Conservation (phyloP, 2,329 filamentous ascomycete species). For the Aspergillus ustus region DNA sequence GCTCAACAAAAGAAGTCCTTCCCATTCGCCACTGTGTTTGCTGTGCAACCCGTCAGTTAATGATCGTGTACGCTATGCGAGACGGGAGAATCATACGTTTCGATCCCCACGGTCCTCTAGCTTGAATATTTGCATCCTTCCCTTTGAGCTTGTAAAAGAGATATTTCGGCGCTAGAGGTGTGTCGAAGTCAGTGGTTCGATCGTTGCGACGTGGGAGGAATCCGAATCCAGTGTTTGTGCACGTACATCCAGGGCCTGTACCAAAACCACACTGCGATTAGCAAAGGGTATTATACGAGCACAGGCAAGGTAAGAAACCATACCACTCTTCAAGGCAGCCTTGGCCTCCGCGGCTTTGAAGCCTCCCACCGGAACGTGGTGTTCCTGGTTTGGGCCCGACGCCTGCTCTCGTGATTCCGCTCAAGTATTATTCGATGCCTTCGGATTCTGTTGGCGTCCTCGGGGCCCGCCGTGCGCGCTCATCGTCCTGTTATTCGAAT, state of each 20-base stretch:
- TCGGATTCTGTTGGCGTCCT: constrained; percentile 33
- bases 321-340: too few species aligned
- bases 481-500: constrained; percentile 37
- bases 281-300: too few species aligned
- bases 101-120: constrained; percentile 48
- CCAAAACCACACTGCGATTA: too few species aligned
- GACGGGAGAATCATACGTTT: constrained; percentile 43
- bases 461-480: constrained; percentile 39
- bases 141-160: constrained; percentile 45
- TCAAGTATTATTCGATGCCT: constrained; percentile 32
- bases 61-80: neutral
- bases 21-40: constrained; percentile 53
- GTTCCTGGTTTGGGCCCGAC: constrained; percentile 36
- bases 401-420: constrained; percentile 29
- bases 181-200: too few species aligned
- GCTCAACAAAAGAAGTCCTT: constrained; percentile 56
- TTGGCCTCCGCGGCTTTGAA: constrained; percentile 41
- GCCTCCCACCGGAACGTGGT: constrained; percentile 47
- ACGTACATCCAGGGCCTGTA: too few species aligned
- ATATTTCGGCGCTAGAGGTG: constrained; percentile 13
- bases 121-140: constrained; percentile 42
- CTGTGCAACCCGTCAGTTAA: constrained; percentile 30
- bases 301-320: too few species aligned
- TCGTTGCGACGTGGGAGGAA: too few species aligned
- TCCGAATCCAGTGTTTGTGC: too few species aligned